These are phyloP conservation scores for Lepraria neglecta DNA, from an alignment of 495 filamentous ascomycete genomes.

Conservation along the genomic window DNA sequence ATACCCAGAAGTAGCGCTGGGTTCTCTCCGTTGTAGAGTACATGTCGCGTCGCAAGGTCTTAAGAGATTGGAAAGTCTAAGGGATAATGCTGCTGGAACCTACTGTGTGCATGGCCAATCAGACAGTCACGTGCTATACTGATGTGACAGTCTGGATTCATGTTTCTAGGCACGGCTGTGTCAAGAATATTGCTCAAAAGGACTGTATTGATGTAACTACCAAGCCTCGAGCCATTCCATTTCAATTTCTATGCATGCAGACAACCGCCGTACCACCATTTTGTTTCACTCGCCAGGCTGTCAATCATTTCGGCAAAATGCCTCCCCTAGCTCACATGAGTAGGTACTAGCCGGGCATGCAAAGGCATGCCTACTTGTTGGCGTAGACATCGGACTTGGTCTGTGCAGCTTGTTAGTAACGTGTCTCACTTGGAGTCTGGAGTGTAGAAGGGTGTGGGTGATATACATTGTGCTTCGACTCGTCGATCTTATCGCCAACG, in stretches of 20 bases:
- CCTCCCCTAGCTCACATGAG: neutral
- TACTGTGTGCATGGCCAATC: neutral
- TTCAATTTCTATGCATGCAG: neutral
- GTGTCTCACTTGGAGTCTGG: neutral
- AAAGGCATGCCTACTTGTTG: slow-evolving; percentile 17
- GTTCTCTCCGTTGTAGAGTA: neutral
- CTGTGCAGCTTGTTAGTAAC: neutral
- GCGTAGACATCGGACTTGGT: slow-evolving; percentile 22
- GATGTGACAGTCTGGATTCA: too few species aligned
- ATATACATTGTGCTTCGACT: slow-evolving; percentile 43
- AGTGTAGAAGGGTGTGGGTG: neutral
- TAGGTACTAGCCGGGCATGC: too few species aligned
- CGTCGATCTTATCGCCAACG: slow-evolving; percentile 50
- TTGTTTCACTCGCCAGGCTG: neutral
- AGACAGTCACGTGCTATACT: neutral
- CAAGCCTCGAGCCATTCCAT: neutral
- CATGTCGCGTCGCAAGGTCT: too few species aligned
- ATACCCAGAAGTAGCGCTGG: too few species aligned
- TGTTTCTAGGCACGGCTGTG: too few species aligned
- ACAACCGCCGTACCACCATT: neutral
- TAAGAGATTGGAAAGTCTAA: too few species aligned
- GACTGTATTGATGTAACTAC: slow-evolving; percentile 5
- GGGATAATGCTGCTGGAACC: too few species aligned
- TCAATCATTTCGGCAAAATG: neutral
- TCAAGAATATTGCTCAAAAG: neutral